Base-by-base conservation (phyloP, 2,329 filamentous ascomycete species). In the Chalaropsis thielavioides region DNA sequence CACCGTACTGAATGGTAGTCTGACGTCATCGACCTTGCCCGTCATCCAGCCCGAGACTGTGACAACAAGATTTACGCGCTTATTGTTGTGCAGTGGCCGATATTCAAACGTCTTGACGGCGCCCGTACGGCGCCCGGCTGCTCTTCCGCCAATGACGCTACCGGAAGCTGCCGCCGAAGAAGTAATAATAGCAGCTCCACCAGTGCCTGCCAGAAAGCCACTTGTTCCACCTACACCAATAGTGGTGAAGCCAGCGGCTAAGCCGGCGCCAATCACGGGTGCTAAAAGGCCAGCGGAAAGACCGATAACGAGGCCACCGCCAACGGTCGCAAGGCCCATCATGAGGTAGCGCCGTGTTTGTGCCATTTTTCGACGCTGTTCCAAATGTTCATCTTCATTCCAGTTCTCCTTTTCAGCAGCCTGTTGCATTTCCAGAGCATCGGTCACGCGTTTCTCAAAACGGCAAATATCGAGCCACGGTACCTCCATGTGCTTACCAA, bases 1-100 rank as follows among this genome's bases (percentile, higher is more conserved):
- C 6, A 99, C 88, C 0, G 95, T 99, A 77, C 91, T 96, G 75
- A 89, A 99, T 7, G 94, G 94, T 71, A 99, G 76, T 67, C 94
- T 89, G 61, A 99, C 92, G 74, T 99, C 94, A 76, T 99, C 94
- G 63, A 95, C 86, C 72, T 95, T 97, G 71, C 95, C 94, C 49
- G 90, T 96, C 88, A 99, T 95, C 94, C 94, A 99, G 2, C 94
- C 94, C 0, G 92, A 91, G 38, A 99, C 84, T 0, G 94, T 97
- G 46, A 99, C 85, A 68, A 99, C 94, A 38, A 99, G 81, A 71
- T 99, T 97, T 46, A 96, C 89, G 66, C 92, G 83, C 76, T 99
- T 99, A 76, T 97, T 97, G 77, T 99, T 99, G 78, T 97, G 92
- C 58, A 99, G 78, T 6, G 94, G 94, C 56, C 92, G 84, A 73